Conservation (phyloP, 768 basidiomycete genomes). For the Agaricus bisporus region DNA sequence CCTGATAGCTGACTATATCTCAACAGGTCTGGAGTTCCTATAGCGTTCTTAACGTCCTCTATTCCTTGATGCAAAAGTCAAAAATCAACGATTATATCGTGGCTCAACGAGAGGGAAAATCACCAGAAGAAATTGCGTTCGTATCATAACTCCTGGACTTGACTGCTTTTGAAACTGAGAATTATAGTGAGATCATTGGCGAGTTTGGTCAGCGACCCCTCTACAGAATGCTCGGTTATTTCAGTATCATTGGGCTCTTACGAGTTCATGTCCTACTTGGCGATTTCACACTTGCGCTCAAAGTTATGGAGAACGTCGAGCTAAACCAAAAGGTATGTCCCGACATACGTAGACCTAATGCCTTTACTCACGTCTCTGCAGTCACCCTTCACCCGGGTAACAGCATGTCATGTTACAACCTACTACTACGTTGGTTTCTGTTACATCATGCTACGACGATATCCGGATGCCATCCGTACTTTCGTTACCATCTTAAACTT, state of each 20-base stretch:
- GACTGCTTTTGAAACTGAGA: not conserved
- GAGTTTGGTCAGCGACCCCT: conserved; percentile 89
- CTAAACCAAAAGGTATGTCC: conserved; percentile 75
- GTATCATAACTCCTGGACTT: conserved; percentile 22
- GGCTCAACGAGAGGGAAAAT: conserved; percentile 76
- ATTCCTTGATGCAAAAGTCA: conserved; percentile 97
- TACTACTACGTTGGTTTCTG: conserved; percentile 97
- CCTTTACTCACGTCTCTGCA: conserved; percentile 21
- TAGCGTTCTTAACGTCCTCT: conserved; percentile 95
- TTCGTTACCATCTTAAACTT: conserved; percentile 93
- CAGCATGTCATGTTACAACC: conserved; percentile 92
- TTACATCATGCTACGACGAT: conserved; percentile 91
- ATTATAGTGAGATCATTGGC: conserved; percentile 69
- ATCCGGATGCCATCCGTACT: conserved; percentile 91
- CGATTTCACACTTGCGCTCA: conserved; percentile 91
- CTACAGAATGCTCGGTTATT: conserved; percentile 95
- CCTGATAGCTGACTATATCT: not conserved
- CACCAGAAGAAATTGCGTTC: conserved; percentile 78
- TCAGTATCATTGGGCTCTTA: conserved; percentile 91
- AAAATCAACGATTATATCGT: conserved; percentile 89
- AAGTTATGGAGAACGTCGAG: conserved; percentile 92
- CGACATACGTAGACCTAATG: not conserved
- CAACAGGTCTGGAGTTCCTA: conserved; percentile 92
- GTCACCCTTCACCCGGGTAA: conserved; percentile 89
- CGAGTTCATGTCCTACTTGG: conserved; percentile 95